A percentile compares a stretch with the other conserved stretches of the same genome.
Conservation (phyloP, 2,329 filamentous ascomycete genomes). For the Botryotinia calthae region DNA sequence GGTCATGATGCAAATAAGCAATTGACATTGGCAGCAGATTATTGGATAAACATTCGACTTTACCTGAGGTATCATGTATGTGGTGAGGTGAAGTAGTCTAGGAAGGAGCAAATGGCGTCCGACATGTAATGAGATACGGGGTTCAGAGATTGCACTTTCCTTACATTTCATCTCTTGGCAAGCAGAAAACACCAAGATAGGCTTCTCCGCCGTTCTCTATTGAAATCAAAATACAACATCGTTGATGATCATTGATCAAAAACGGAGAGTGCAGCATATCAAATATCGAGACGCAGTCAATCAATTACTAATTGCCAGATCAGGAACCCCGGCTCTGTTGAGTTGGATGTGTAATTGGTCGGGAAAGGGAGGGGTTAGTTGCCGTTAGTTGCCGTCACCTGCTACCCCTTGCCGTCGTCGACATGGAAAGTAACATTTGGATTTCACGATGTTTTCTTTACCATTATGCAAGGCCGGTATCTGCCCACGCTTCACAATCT, state of each 20-base stretch:
- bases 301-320: not conserved
- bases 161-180: conserved; percentile 13
- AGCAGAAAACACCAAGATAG: not conserved
- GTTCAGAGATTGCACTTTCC: not conserved
- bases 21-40: not conserved
- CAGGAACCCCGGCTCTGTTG: not conserved
- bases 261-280: not conserved
- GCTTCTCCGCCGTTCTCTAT: conserved; percentile 1
- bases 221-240: conserved; percentile 4
- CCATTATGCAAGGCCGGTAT: not conserved
- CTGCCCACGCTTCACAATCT: conserved; percentile 17
- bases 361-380: not conserved
- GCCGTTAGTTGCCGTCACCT: not conserved
- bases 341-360: not conserved
- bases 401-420: not conserved
- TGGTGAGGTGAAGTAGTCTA: conserved; percentile 8
- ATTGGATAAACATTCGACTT: conserved; percentile 1
- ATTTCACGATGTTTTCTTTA: conserved; percentile 10
- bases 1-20: not conserved
- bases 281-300: not conserved
- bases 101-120: conserved; percentile 3
- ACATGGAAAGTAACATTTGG: not conserved
- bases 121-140: conserved; percentile 2
- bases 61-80: not conserved
- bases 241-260: conserved; percentile 1